These are phyloP conservation scores for Trypanosoma melophagium DNA, from an alignment of 208 protist species.

Conservation along the genomic window DNA sequence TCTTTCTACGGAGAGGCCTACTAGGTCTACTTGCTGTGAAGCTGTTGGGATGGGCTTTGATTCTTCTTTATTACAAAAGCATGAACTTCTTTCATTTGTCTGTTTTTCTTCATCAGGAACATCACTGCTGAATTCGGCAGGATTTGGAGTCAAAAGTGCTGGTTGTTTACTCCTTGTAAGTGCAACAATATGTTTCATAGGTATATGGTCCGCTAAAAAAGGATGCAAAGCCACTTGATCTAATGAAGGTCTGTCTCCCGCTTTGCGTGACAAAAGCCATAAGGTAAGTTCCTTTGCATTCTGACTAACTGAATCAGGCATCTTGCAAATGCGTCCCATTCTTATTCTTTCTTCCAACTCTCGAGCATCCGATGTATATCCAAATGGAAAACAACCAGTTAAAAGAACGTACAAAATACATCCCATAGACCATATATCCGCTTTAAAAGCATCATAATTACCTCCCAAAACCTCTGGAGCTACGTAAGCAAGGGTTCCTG, in stretches of 20 bases:
- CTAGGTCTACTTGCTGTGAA: not conserved
- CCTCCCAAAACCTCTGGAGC: conserved; percentile 79
- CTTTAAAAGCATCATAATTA: conserved; percentile 81
- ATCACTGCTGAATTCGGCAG: conserved; percentile 68
- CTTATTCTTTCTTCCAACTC: conserved; percentile 59
- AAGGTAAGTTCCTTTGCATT: conserved; percentile 59
- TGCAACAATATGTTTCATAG: conserved; percentile 42
- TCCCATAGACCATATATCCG: conserved; percentile 88
- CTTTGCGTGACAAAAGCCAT: conserved; percentile 58
- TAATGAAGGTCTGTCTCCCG: conserved; percentile 62
- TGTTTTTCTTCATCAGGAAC: conserved; percentile 41
- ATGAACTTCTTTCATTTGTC: not conserved
- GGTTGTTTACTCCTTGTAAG: conserved; percentile 39
- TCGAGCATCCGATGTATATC: conserved; percentile 49
- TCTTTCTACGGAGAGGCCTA: not conserved
- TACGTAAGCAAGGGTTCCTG: conserved; percentile 80
- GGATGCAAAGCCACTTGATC: conserved; percentile 65
- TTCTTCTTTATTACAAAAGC: not conserved
- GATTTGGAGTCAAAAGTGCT: conserved; percentile 40
- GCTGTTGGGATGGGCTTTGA: not conserved
- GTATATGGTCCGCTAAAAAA: conserved; percentile 60
- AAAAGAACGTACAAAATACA: conserved; percentile 83
- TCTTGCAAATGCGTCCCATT: conserved; percentile 41
- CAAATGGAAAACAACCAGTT: conserved; percentile 87
- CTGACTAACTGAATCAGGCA: conserved; percentile 56